A percentile compares a stretch with the other conserved stretches of the same genome.
Evolutionary conservation across 1,284 basidiomycete genomes (phyloP).

Genomic region (Cutaneotrichosporon cutaneum): DNA sequence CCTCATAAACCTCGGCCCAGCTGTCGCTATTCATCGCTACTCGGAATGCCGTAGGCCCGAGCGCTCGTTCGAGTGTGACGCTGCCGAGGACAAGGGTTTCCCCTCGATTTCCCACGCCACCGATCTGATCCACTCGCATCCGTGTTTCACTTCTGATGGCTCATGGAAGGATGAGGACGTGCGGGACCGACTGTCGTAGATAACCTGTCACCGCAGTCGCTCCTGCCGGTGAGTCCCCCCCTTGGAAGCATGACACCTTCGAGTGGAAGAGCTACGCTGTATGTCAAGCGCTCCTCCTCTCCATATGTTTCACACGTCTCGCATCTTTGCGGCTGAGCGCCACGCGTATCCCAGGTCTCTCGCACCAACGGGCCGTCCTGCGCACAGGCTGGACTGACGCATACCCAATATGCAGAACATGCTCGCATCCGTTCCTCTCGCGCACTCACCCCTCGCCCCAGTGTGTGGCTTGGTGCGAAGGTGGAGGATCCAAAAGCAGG

Average conservation of each 20-base stretch:
- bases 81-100: background rate
- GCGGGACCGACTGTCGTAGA: too few species aligned
- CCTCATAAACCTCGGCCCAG: too few species aligned
- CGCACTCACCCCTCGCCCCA: background rate
- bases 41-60: background rate
- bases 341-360: background rate
- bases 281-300: too few species aligned
- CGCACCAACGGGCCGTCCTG: background rate
- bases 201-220: too few species aligned
- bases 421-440: background rate
- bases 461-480: background rate
- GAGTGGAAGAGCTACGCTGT: too few species aligned
- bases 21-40: too few species aligned
- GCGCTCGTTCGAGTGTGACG: background rate
- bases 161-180: too few species aligned
- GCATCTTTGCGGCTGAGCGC: too few species aligned
- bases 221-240: too few species aligned
- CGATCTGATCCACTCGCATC: background rate
- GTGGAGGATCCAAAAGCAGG: background rate
- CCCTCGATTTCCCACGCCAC: background rate
- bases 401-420: background rate
- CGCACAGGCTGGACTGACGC: background rate
- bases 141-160: too few species aligned
- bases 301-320: too few species aligned
- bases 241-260: too few species aligned